These are phyloP conservation scores for Gossypium trilobum DNA, from an alignment of 441 rosid genomes.

Conservation along the genomic window DNA sequence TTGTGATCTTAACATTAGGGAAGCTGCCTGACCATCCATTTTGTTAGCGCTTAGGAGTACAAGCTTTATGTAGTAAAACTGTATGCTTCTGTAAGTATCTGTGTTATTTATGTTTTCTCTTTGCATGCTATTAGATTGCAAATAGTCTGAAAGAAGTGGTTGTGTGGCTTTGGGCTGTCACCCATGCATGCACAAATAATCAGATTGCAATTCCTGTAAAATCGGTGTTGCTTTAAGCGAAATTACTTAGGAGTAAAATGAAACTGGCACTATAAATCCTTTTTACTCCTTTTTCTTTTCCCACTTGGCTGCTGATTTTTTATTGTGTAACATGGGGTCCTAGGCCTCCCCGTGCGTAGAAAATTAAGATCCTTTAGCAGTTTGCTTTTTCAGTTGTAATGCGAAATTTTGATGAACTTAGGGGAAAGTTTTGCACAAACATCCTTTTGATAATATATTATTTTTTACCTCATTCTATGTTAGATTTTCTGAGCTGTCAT, in stretches of 20 bases:
- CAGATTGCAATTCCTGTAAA: neutral
- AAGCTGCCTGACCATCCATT: neutral
- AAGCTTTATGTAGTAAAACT: neutral
- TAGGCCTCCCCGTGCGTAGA: neutral
- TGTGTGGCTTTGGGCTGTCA: neutral
- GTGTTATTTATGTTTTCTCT: neutral
- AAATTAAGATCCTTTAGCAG: constrained; percentile 6
- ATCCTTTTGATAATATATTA: neutral
- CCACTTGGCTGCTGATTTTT: neutral
- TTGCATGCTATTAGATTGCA: neutral
- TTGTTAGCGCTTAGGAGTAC: neutral
- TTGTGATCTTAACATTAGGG: neutral
- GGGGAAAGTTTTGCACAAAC: neutral
- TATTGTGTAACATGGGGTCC: neutral
- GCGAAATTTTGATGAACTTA: neutral
- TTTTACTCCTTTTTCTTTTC: neutral
- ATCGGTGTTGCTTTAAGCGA: neutral
- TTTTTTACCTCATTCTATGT: neutral
- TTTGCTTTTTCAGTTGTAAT: constrained; percentile 1
- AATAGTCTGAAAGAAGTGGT: neutral
- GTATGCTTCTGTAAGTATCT: neutral
- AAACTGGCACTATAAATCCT: neutral
- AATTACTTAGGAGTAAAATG: neutral
- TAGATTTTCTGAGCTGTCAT: neutral
- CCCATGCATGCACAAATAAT: neutral